Conservation (phyloP, 768 basidiomycete species). For the Leccinum truebloodii region DNA sequence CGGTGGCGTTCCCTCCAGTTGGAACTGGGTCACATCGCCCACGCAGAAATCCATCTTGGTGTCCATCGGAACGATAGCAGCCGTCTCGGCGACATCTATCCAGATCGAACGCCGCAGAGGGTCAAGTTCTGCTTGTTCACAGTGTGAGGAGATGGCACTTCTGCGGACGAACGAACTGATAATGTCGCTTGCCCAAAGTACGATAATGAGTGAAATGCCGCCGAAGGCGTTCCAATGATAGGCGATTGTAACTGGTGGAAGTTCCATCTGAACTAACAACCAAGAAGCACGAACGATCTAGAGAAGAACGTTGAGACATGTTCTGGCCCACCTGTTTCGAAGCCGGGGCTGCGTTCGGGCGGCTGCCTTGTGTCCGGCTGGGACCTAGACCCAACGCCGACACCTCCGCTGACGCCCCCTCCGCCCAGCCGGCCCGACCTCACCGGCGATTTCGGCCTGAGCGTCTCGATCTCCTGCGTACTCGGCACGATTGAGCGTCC, state of each 20-base stretch:
- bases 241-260: too few relatives aligned
- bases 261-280: too few relatives aligned
- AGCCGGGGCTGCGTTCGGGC: slow-evolving; percentile 6
- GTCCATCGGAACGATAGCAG: slow-evolving; percentile 86
- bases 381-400: slow-evolving; percentile 14
- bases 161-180: too few relatives aligned
- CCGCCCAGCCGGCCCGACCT: slow-evolving; percentile 32
- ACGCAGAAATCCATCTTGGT: slow-evolving; percentile 82
- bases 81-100: slow-evolving; percentile 96
- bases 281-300: too few relatives aligned
- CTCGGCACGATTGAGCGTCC: slow-evolving; percentile 68
- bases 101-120: slow-evolving; percentile 62
- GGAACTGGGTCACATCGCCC: slow-evolving; percentile 87
- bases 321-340: slow-evolving; percentile 22
- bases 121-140: slow-evolving; percentile 71
- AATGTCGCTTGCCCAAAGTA: too few relatives aligned
- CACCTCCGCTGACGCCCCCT: slow-evolving; percentile 26
- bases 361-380: not conserved
- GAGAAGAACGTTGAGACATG: not conserved
- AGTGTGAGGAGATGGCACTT: slow-evolving; percentile 51
- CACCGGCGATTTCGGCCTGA: slow-evolving; percentile 85
- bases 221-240: too few relatives aligned
- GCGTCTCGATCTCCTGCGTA: slow-evolving; percentile 77
- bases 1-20: slow-evolving; percentile 90
- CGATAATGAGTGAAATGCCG: too few relatives aligned